A percentile compares a stretch with the other conserved stretches of the same genome.
phyloP scores from a whole-genome alignment of 1,284 basidiomycete genomes.

The Leucoagaricus sp. region DNA sequence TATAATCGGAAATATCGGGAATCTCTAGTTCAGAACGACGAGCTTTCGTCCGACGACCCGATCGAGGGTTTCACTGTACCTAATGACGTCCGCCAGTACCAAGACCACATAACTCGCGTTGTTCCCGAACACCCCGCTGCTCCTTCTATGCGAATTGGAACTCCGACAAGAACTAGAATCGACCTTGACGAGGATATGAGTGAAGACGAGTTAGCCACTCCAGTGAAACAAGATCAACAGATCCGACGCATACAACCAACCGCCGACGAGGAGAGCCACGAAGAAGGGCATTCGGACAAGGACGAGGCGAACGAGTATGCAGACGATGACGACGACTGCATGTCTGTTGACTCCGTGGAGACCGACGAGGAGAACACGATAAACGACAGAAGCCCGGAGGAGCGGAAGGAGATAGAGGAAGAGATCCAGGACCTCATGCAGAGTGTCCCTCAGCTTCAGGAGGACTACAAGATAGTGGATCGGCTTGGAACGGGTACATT shows the following conservation, averaged over 20 bases:
- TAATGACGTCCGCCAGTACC: constrained; percentile 49
- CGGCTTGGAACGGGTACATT: constrained; percentile 97
- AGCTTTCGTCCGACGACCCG: constrained; percentile 53
- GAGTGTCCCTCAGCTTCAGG: constrained; percentile 61
- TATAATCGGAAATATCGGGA: constrained; percentile 44
- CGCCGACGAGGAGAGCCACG: constrained; percentile 32
- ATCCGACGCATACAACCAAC: constrained; percentile 18
- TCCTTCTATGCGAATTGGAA: constrained; percentile 20
- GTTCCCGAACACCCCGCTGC: constrained; percentile 31
- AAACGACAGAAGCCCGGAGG: constrained; percentile 56
- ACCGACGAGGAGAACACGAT: constrained; percentile 33
- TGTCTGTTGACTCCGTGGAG: constrained; percentile 41
- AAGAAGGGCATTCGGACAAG: constrained; percentile 21
- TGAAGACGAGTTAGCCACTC: constrained; percentile 47
- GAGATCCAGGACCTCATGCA: constrained; percentile 72
- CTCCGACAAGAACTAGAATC: constrained; percentile 27
- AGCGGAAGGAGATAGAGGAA: constrained; percentile 71
- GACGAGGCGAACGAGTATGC: constrained; percentile 33
- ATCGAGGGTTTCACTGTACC: constrained; percentile 37
- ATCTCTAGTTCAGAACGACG: constrained; percentile 27
- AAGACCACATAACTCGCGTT: constrained; percentile 50
- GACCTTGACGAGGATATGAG: constrained; percentile 51
- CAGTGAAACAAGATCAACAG: constrained; percentile 15
- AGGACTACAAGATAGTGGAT: constrained; percentile 86
- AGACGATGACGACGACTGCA: constrained; percentile 26